These are phyloP conservation scores for Epichloe glyceriae DNA, from an alignment of 2,329 filamentous ascomycete species.

Conservation along the genomic window DNA sequence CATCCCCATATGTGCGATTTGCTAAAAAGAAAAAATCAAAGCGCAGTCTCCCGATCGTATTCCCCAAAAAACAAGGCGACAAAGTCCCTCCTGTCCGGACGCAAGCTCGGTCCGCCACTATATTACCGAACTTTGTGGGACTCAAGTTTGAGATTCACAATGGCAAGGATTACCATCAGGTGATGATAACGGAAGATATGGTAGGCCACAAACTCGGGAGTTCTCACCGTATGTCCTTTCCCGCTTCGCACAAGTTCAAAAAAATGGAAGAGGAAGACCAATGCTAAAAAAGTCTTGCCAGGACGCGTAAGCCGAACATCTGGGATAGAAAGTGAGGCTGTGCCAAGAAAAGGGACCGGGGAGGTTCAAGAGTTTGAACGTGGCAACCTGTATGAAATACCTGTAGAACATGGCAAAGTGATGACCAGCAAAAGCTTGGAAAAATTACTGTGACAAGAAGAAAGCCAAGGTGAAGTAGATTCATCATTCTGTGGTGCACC, in stretches of 20 bases:
- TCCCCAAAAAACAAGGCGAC: slow-evolving; percentile 45
- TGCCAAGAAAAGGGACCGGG: slow-evolving; percentile 7
- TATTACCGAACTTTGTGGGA: slow-evolving; percentile 84
- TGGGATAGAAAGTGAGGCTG: slow-evolving; percentile 28
- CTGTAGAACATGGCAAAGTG: background rate
- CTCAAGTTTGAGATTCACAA: slow-evolving; percentile 85
- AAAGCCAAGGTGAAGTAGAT: background rate
- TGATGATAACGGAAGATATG: slow-evolving; percentile 87
- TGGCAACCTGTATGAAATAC: background rate
- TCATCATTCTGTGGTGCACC: background rate
- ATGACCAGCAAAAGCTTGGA: background rate
- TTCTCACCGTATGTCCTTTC: slow-evolving; percentile 61
- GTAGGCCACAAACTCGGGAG: slow-evolving; percentile 91
- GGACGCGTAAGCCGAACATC: slow-evolving; percentile 46
- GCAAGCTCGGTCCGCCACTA: slow-evolving; percentile 76
- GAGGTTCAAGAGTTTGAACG: background rate
- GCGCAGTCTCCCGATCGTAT: slow-evolving; percentile 49
- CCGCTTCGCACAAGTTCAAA: background rate
- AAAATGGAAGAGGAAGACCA: background rate
- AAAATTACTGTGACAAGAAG: background rate
- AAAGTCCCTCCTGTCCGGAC: slow-evolving; percentile 65
- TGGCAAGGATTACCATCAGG: slow-evolving; percentile 73
- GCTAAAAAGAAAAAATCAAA: background rate
- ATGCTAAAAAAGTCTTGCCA: slow-evolving; percentile 13
- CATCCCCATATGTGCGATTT: slow-evolving; percentile 6